Conservation (phyloP, 768 basidiomycete species). For the Krasilnikovozyma curviuscula region DNA sequence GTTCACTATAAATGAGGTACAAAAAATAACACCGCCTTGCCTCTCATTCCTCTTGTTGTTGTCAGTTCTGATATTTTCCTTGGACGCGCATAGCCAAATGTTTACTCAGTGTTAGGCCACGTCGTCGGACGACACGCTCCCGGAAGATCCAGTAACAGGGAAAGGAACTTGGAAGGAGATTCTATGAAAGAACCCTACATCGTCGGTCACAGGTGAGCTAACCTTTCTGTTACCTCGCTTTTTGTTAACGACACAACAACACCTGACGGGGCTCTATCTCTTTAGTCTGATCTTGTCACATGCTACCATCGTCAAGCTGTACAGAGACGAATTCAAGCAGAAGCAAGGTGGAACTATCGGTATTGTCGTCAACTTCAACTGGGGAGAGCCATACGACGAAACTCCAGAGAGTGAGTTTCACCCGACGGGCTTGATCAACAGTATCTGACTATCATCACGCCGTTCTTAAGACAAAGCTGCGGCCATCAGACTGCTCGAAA, state of each 20-base stretch:
- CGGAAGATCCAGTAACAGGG: slow-evolving; percentile 46
- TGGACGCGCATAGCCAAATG: background rate
- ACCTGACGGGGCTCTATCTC: too few relatives aligned
- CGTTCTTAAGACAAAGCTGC: too few relatives aligned
- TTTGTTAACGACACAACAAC: too few relatives aligned
- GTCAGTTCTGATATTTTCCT: background rate
- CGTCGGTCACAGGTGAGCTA: slow-evolving; percentile 50
- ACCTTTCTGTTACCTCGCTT: too few relatives aligned
- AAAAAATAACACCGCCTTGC: slow-evolving; percentile 3
- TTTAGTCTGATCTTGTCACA: slow-evolving; percentile 49
- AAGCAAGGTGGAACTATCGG: slow-evolving; percentile 47
- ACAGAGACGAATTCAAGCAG: slow-evolving; percentile 46
- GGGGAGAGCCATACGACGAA: slow-evolving; percentile 54
- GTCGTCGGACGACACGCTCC: slow-evolving; percentile 38
- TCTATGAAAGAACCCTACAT: slow-evolving; percentile 27
- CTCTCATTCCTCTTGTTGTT: slow-evolving; percentile 3
- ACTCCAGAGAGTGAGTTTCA: slow-evolving; percentile 40
- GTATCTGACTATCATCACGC: too few relatives aligned
- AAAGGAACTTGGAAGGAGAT: slow-evolving; percentile 37
- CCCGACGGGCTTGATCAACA: background rate
- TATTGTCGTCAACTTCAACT: slow-evolving; percentile 60
- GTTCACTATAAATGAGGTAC: slow-evolving; percentile 15
- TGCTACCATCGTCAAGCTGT: slow-evolving; percentile 44
- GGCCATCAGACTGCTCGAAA: too few relatives aligned
- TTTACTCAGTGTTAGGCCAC: background rate